A percentile compares a stretch with the other conserved stretches of the same genome.
Evolutionary conservation across 1,284 basidiomycete genomes (phyloP).

Genomic region (Ceratobasidium papillatum): DNA sequence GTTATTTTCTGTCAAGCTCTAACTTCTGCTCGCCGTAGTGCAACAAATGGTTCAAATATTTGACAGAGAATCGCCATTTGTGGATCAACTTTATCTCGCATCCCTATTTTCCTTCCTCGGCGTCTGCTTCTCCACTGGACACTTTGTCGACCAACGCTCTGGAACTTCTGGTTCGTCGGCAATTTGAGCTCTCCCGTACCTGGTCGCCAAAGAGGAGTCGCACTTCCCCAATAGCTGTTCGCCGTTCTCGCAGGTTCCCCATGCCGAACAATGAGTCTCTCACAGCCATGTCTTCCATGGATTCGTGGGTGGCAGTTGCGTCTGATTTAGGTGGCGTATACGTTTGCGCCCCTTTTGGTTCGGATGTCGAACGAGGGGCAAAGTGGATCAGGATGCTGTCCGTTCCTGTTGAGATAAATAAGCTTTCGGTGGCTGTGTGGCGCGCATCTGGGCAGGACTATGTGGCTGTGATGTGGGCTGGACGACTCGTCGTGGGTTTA

Average conservation of each 20-base stretch:
- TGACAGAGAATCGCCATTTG: conserved; percentile 11
- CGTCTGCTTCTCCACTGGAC: not conserved
- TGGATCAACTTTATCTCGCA: conserved; percentile 31
- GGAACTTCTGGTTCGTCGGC: conserved; percentile 13
- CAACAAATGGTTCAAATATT: conserved; percentile 24
- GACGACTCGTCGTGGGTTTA: not conserved
- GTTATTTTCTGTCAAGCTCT: not conserved
- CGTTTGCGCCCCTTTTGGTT: conserved; percentile 24
- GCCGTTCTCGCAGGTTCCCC: not conserved
- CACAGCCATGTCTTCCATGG: conserved; percentile 35
- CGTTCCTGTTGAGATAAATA: conserved; percentile 8
- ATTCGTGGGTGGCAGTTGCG: conserved; percentile 35
- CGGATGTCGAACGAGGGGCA: not conserved
- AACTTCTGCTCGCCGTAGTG: not conserved
- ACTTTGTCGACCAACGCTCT: not conserved
- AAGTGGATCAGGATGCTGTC: conserved; percentile 31
- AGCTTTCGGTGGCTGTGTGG: conserved; percentile 27
- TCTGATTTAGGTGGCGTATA: conserved; percentile 31
- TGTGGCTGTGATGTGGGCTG: conserved; percentile 34
- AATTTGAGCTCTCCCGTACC: conserved; percentile 22
- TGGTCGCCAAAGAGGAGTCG: conserved; percentile 19
- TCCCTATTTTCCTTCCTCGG: conserved; percentile 1
- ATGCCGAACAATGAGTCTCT: conserved; percentile 38
- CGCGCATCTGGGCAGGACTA: not conserved
- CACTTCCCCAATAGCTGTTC: not conserved